These are phyloP conservation scores for Scedosporium boydii DNA, from an alignment of 2,329 filamentous ascomycete genomes.

Conservation along the genomic window DNA sequence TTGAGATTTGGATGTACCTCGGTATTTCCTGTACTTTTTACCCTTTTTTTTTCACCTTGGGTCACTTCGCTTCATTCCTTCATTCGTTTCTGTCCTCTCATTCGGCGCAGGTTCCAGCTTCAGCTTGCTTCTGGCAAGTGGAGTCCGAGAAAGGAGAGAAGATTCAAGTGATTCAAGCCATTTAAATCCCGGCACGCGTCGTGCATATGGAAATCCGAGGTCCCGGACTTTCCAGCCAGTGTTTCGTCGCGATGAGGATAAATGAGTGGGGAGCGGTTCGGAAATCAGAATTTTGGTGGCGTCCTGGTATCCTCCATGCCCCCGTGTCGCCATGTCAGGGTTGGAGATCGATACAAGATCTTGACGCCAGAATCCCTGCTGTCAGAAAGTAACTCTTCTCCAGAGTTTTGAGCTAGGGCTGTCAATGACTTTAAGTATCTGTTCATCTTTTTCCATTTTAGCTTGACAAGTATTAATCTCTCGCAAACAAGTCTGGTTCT, in stretches of 20 bases:
- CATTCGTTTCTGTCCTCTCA: not conserved
- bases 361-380: too few species aligned
- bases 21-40: too few species aligned
- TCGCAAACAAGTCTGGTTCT: too few species aligned
- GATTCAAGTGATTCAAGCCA: not conserved
- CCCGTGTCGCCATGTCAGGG: too few species aligned
- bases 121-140: not conserved
- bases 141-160: not conserved
- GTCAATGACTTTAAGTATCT: too few species aligned
- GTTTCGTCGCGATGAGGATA: not conserved
- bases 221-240: not conserved
- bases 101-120: not conserved
- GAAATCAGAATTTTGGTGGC: not conserved
- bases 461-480: too few species aligned
- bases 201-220: not conserved
- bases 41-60: too few species aligned
- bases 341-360: too few species aligned
- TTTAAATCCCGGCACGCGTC: constrained; percentile 5
- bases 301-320: not conserved
- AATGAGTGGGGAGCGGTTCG: not conserved
- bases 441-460: too few species aligned
- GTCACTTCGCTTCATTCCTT: not conserved
- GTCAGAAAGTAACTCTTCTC: too few species aligned
- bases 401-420: too few species aligned
- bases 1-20: too few species aligned